phyloP scores from a whole-genome alignment of 1,284 basidiomycete species.

The Gomphus bonarii region DNA sequence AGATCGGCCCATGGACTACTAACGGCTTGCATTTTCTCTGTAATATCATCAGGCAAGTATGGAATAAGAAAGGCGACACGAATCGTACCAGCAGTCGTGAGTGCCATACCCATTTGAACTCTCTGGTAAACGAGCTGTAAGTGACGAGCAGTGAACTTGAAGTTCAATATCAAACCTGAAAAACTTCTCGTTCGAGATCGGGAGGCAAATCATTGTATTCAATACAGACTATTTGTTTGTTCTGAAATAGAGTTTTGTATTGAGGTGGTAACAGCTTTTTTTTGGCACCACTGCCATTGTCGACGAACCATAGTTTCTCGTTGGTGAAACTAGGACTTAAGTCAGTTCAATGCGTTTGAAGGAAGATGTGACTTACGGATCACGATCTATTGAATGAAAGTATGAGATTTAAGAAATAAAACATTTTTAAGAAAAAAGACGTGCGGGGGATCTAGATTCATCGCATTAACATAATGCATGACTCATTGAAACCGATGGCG shows the following conservation, averaged over 20 bases:
- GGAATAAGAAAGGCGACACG: not conserved
- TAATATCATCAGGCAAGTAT: not conserved
- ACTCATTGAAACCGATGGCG: not conserved
- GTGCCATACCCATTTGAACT: slow-evolving; percentile 62
- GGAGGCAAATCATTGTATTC: slow-evolving; percentile 10
- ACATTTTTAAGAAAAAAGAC: not conserved
- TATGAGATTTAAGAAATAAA: not conserved
- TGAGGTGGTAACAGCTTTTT: not conserved
- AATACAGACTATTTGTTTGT: slow-evolving; percentile 12
- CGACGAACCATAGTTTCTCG: slow-evolving; percentile 5
- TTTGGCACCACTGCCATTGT: slow-evolving; percentile 4
- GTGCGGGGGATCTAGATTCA: not conserved
- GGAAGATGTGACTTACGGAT: not conserved
- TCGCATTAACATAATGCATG: not conserved
- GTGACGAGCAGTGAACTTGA: not conserved
- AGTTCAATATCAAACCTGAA: slow-evolving; percentile 2
- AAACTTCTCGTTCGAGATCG: slow-evolving; percentile 11
- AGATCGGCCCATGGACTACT: slow-evolving; percentile 49
- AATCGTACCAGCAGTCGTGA: slow-evolving; percentile 51
- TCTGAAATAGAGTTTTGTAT: slow-evolving; percentile 5
- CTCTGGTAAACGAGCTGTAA: slow-evolving; percentile 24
- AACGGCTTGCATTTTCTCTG: slow-evolving; percentile 66
- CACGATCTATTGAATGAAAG: not conserved
- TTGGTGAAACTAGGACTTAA: not conserved
- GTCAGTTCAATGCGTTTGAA: not conserved